phyloP scores from a whole-genome alignment of 345 rosid species.

The Conringia planisiliqua region DNA sequence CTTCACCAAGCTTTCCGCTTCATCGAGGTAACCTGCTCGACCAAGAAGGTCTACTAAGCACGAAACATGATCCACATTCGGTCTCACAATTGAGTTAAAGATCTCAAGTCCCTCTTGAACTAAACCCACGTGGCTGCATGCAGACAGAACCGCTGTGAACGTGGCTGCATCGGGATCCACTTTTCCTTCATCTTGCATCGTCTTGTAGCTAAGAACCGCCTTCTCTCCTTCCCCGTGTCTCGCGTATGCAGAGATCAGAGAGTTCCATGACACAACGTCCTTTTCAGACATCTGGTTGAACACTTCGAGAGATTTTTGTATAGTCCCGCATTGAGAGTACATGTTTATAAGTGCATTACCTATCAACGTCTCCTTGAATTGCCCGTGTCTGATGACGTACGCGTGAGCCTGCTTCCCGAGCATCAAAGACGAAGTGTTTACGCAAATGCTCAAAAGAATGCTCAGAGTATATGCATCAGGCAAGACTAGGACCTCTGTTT shows the following conservation, averaged over 20 bases:
- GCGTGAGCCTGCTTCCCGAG: slow-evolving; percentile 60
- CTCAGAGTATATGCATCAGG: slow-evolving; percentile 52
- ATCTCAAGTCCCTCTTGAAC: slow-evolving; percentile 52
- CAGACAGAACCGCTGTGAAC: slow-evolving; percentile 53
- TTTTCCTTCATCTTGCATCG: slow-evolving; percentile 36
- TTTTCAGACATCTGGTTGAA: slow-evolving; percentile 46
- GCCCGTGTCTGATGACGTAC: slow-evolving; percentile 34
- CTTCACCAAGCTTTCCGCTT: slow-evolving; percentile 44
- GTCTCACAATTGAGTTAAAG: slow-evolving; percentile 55
- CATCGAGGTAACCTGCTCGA: slow-evolving; percentile 70
- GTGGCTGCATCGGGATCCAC: too few relatives aligned
- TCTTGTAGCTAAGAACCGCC: slow-evolving; percentile 45
- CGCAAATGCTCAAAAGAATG: slow-evolving; percentile 49
- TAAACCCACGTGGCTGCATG: slow-evolving; percentile 73
- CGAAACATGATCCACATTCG: slow-evolving; percentile 54
- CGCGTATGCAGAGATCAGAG: slow-evolving; percentile 61
- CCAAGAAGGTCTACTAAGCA: slow-evolving; percentile 75
- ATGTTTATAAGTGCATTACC: slow-evolving; percentile 60
- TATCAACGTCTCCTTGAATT: slow-evolving; percentile 40
- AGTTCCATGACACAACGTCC: slow-evolving; percentile 70
- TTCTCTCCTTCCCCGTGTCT: slow-evolving; percentile 71
- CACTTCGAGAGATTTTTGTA: slow-evolving; percentile 46
- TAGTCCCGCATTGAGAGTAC: slow-evolving; percentile 63
- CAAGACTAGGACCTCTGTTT: slow-evolving; percentile 30
- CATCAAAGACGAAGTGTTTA: slow-evolving; percentile 43